Conservation (phyloP, 1,284 basidiomycete species). For the Agaricales sp. region DNA sequence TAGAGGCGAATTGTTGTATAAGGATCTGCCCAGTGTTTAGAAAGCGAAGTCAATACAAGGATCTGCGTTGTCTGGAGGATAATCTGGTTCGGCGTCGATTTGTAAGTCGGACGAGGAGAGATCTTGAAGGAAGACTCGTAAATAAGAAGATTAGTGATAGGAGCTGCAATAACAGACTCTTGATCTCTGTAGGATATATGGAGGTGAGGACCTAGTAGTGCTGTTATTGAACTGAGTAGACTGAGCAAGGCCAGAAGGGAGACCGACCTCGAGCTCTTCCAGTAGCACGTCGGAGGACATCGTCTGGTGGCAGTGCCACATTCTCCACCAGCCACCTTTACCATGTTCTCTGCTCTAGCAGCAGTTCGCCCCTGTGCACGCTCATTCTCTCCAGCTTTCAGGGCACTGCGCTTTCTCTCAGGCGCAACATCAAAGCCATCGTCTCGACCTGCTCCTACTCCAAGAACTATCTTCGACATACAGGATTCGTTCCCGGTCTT, state of each 20-base stretch:
- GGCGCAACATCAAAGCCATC: not conserved
- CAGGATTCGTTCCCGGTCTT: slow-evolving; percentile 54
- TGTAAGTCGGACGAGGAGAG: slow-evolving; percentile 73
- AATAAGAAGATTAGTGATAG: slow-evolving; percentile 21
- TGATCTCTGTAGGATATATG: slow-evolving; percentile 90
- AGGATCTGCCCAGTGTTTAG: slow-evolving; percentile 13
- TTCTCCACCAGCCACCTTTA: not conserved
- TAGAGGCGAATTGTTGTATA: slow-evolving; percentile 22
- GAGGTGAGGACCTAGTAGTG: slow-evolving; percentile 82
- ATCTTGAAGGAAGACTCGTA: slow-evolving; percentile 49
- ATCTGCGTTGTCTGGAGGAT: slow-evolving; percentile 49
- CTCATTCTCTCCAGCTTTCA: slow-evolving; percentile 38
- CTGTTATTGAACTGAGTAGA: slow-evolving; percentile 3
- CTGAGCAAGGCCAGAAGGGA: slow-evolving; percentile 4
- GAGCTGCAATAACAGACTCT: slow-evolving; percentile 54
- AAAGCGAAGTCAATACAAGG: slow-evolving; percentile 35
- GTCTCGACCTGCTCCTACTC: no score
- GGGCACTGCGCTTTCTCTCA: not conserved
- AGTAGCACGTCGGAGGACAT: slow-evolving; percentile 36
- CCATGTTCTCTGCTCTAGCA: not conserved
- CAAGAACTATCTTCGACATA: no score
- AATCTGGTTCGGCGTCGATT: slow-evolving; percentile 87
- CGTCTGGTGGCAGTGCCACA: not conserved
- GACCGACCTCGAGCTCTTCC: slow-evolving; percentile 84
- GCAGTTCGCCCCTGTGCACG: slow-evolving; percentile 32